phyloP scores from a whole-genome alignment of 805 yeast species.

The Kodamaea fukazawae region DNA sequence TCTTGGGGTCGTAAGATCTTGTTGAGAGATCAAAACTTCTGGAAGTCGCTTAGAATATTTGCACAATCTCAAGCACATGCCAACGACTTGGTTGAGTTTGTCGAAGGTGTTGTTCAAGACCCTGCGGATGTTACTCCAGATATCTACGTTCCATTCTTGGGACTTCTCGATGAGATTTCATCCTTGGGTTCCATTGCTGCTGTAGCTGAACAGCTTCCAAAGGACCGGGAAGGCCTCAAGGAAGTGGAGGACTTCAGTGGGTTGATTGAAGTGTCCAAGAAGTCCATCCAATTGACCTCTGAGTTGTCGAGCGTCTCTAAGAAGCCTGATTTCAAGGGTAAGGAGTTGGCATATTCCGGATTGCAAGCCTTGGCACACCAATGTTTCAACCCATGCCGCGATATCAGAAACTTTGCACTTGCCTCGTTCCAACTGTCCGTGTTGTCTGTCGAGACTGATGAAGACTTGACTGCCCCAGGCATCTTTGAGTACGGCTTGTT shows the following conservation, averaged over 20 bases:
- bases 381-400: conserved; percentile 83
- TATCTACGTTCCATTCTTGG: conserved; percentile 65
- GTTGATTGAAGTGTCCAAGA: conserved; percentile 55
- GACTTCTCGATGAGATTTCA: conserved; percentile 73
- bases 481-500: conserved; percentile 72
- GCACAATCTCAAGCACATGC: conserved; percentile 47
- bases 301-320: conserved; percentile 41
- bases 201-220: conserved; percentile 62
- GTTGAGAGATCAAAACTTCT: conserved; percentile 41
- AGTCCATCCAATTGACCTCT: conserved; percentile 60
- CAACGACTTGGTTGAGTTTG: conserved; percentile 43
- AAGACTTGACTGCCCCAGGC: conserved; percentile 47
- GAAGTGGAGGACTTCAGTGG: conserved; percentile 6
- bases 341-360: conserved; percentile 52
- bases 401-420: conserved; percentile 66
- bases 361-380: conserved; percentile 85
- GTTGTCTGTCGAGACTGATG: conserved; percentile 37
- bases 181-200: conserved; percentile 80
- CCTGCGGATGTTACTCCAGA: conserved; percentile 39
- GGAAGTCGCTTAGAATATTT: conserved; percentile 52
- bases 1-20: conserved; percentile 42
- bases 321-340: conserved; percentile 31
- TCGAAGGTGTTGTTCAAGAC: conserved; percentile 38
- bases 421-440: conserved; percentile 54
- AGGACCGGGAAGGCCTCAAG: conserved; percentile 25